Evolutionary conservation across 2,329 filamentous ascomycete species (phyloP), one percentile per base, ranked within the genome.

Genomic region (Colletotrichum acutatum): DNA sequence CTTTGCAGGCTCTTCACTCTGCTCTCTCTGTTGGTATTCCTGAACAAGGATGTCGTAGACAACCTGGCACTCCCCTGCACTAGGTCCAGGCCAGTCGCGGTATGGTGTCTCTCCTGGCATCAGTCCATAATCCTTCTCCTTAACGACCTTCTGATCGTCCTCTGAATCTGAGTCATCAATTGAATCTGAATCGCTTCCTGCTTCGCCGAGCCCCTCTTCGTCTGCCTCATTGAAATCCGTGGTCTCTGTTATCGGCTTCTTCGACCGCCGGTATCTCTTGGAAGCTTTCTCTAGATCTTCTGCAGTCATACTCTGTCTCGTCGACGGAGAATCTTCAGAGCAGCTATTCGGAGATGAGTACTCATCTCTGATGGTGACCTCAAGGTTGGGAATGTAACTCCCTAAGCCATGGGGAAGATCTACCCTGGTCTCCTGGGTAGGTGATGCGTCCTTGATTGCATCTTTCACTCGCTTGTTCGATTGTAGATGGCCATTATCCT

Each of bases 21-120:
- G 8, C 19, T 49, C 42, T 49, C 42, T 49, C 42, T 22, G 19
- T 19, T 22, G 19, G 0, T 97, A 94, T 0, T 90, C 80, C 14
- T 86, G 85, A 1, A 90, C 88, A 0, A 97, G 87, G 2, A 96
- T 84, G 1, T 85, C 83, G 68, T 91, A 89, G 5, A 96, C 92
- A 77, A 92, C 87, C 74, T 92, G 86, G 78, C 94, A 95, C 76
- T 94, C 90, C 63, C 91, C 89, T 0, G 86, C 77, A 0, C 92
- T 95, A 0, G 94, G 94, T 68, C 86, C 88, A 3, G 81, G 76
- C 80, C 90, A 92, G 69, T 92, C 85, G 0, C 93, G 93, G 75
- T 92, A 97, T 0, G 94, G 94, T 1, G 90, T 88, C 65, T 78
- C 77, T 28, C 89, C 88, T 30, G 88, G 88, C 2, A 84, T 90